Percentiles rank a stretch among this genome's conserved stretches.
These are phyloP conservation scores for Orychophragmus violaceus DNA, from an alignment of 345 rosid genomes.

Conservation along the genomic window DNA sequence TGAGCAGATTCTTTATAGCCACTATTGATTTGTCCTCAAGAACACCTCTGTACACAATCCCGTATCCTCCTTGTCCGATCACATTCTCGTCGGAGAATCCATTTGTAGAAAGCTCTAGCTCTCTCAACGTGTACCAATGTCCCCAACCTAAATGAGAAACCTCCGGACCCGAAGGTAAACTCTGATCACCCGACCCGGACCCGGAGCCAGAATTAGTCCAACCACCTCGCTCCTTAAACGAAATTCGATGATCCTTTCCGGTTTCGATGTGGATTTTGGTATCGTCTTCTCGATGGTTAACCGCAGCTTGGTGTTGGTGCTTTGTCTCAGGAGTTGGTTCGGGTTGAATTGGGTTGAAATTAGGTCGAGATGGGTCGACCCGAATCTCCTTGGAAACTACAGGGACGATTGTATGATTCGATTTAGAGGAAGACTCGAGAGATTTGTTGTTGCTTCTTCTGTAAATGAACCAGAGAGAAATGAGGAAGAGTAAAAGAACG, in stretches of 20 bases:
- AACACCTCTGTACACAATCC: conserved; percentile 82
- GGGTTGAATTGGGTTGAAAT: conserved; percentile 34
- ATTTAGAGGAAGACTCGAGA: conserved; percentile 21
- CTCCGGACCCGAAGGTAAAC: conserved; percentile 52
- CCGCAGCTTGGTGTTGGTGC: conserved; percentile 20
- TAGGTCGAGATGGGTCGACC: conserved; percentile 42
- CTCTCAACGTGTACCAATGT: conserved; percentile 90
- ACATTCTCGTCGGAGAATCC: conserved; percentile 71
- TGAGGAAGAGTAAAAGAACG: conserved; percentile 68
- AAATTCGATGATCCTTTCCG: conserved; percentile 78
- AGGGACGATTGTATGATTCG: conserved; percentile 47
- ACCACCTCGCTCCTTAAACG: conserved; percentile 60
- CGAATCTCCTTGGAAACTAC: conserved; percentile 73
- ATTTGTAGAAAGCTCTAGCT: conserved; percentile 82
- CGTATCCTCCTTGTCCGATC: conserved; percentile 97
- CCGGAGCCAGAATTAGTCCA: conserved; percentile 53
- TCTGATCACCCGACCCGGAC: conserved; percentile 58
- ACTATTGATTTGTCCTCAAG: conserved; percentile 57
- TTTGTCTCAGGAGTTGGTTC: conserved; percentile 46
- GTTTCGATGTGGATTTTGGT: conserved; percentile 71
- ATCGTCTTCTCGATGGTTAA: conserved; percentile 36
- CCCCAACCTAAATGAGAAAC: conserved; percentile 99
- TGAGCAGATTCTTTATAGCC: conserved; percentile 86
- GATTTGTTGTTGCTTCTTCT: conserved; percentile 42
- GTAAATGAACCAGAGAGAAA: conserved; percentile 84